phyloP scores from a whole-genome alignment of 495 filamentous ascomycete genomes.

The Rhizodiscina lignyota region DNA sequence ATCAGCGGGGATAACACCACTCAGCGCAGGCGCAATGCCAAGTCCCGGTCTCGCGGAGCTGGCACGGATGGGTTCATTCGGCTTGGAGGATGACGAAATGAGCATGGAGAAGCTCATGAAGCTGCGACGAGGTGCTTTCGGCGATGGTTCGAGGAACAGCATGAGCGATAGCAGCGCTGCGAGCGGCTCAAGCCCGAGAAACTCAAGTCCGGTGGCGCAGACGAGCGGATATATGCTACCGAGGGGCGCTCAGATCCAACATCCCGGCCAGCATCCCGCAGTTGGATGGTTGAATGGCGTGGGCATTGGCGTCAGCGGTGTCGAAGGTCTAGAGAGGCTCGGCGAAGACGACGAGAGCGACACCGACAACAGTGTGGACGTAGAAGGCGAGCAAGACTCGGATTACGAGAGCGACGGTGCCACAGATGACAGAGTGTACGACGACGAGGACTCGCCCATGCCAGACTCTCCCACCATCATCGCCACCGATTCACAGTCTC shows the following conservation, averaged over 20 bases:
- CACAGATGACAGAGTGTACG: background rate
- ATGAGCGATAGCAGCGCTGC: constrained; percentile 38
- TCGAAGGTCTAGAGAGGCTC: too few relatives aligned
- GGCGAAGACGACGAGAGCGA: too few relatives aligned
- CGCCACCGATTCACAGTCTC: too few relatives aligned
- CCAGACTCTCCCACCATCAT: too few relatives aligned
- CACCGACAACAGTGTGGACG: too few relatives aligned
- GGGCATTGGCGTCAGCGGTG: too few relatives aligned
- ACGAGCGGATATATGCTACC: too few relatives aligned
- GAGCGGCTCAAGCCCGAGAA: too few relatives aligned
- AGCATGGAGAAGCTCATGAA: constrained; percentile 53
- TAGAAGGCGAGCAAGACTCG: background rate
- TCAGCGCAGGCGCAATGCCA: constrained; percentile 23
- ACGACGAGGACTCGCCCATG: background rate
- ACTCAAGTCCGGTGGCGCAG: constrained; percentile 1
- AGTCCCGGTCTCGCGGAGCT: constrained; percentile 56
- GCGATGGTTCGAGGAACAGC: constrained; percentile 59
- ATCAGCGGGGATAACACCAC: too few relatives aligned
- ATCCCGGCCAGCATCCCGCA: too few relatives aligned
- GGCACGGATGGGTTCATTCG: constrained; percentile 42
- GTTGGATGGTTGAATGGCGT: too few relatives aligned
- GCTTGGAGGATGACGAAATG: constrained; percentile 46
- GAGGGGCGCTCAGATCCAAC: too few relatives aligned
- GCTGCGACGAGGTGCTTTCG: constrained; percentile 60
- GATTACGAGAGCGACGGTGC: background rate